Evolutionary conservation across 352 stramenopile species (phyloP), one percentile per base, ranked within the genome.

Genomic region (Pythium aquatile): DNA sequence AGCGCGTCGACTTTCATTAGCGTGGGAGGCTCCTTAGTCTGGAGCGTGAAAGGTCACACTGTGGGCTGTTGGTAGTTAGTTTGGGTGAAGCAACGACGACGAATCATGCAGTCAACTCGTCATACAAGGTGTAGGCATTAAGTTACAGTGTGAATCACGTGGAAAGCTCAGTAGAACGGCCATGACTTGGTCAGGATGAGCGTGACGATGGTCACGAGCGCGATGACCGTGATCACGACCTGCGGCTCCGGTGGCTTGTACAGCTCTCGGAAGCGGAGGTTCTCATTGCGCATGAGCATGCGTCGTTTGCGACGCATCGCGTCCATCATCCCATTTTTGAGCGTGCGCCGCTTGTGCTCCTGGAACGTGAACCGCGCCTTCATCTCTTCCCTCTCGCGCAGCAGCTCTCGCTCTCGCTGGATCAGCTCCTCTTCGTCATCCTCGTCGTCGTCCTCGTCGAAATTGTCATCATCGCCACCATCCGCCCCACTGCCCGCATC

Each of bases 121-220:
- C n/a, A 51, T 3, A 13, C 5, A 51, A 2, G 3, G n/a, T 29
- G 44, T 48, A 13, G n/a, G 3, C 24, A 46, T 35, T 48, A 37
- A 39, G 48, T 52, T 30, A 46, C n/a, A 42, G 20, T 17, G 16
- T 1, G 2, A 29, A 11, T 16, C 9, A 13, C 14, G 16, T 24
- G 29, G 2, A 42, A 17, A 11, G n/a, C 35, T 66, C 66, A 88
- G 65, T 91, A 85, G 61, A 93, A 93, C 24, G 82, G 82, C 84
- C 84, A 93, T 10, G 81, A 88, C 58, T 88, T 90, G 46, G 74
- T 91, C 32, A 93, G 35, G 30, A 90, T 81, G 24, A 93, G 79
- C 58, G 81, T 77, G 63, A 93, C 78, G 39, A 85, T 77, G 4
- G 78, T 84, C 6, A 84, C 66, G 28, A 93, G 64, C 37, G 74